These are phyloP conservation scores for Blastobotrys buckinghamii DNA, from an alignment of 1,139 yeast species.

Conservation along the genomic window DNA sequence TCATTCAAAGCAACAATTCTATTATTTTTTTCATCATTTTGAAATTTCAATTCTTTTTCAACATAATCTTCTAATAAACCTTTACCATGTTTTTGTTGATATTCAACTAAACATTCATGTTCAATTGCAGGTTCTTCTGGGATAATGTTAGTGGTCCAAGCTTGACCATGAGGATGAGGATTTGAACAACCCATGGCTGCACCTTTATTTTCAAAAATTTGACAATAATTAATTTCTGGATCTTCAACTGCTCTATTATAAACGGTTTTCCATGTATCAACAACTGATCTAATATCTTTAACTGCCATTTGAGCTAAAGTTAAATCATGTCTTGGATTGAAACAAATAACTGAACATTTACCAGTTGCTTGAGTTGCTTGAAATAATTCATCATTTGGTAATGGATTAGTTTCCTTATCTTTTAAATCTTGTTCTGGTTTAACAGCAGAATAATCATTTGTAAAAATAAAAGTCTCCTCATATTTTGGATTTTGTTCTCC, in stretches of 20 bases:
- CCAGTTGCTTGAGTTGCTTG: slow-evolving; percentile 60
- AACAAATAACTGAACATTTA: slow-evolving; percentile 65
- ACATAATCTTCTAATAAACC: slow-evolving; percentile 63
- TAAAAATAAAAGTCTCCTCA: slow-evolving; percentile 52
- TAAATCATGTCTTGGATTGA: slow-evolving; percentile 64
- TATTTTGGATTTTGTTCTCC: slow-evolving; percentile 52
- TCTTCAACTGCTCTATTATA: slow-evolving; percentile 42
- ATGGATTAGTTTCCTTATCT: slow-evolving; percentile 12
- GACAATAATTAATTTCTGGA: slow-evolving; percentile 50
- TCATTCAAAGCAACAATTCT: slow-evolving; percentile 58
- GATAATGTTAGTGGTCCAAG: slow-evolving; percentile 63
- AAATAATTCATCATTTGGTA: slow-evolving; percentile 40
- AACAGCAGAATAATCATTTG: slow-evolving; percentile 70
- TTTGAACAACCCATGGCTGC: slow-evolving; percentile 79
- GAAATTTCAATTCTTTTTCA: slow-evolving; percentile 47
- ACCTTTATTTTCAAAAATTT: slow-evolving; percentile 75
- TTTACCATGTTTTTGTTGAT: slow-evolving; percentile 38
- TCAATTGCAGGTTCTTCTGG: slow-evolving; percentile 69
- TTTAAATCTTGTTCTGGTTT: slow-evolving; percentile 28
- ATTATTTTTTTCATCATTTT: slow-evolving; percentile 28
- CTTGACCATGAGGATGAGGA: slow-evolving; percentile 75
- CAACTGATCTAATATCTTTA: slow-evolving; percentile 42
- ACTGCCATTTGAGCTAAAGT: slow-evolving; percentile 59
- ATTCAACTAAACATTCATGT: slow-evolving; percentile 45
- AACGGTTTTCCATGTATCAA: slow-evolving; percentile 55